Evolutionary conservation across 169 alveolate genomes (phyloP).

Genomic region (Theileria parva): DNA sequence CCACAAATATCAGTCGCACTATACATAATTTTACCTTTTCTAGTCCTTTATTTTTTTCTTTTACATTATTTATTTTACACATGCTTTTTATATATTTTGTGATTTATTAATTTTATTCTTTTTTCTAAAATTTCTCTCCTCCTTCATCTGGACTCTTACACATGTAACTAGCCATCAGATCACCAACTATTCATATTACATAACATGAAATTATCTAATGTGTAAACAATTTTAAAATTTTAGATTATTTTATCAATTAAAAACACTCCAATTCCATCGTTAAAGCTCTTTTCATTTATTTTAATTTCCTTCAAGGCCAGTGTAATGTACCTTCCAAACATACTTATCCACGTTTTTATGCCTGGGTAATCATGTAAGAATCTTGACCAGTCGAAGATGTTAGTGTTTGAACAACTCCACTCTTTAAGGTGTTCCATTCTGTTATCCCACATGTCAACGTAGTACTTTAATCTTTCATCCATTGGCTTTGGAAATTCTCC

Average conservation of each 20-base stretch:
- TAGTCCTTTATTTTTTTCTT: neutral
- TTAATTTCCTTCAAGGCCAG: neutral
- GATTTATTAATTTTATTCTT: too few relatives aligned
- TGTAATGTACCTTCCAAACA: neutral
- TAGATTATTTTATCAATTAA: neutral
- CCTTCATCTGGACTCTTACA: neutral
- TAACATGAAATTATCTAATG: neutral
- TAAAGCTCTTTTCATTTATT: neutral
- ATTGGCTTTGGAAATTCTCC: neutral
- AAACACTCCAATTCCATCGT: neutral
- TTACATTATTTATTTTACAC: neutral
- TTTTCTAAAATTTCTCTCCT: neutral
- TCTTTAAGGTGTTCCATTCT: neutral
- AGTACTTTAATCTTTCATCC: neutral
- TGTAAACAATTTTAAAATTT: neutral
- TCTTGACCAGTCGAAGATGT: conserved; percentile 19
- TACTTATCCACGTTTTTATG: conserved; percentile 2
- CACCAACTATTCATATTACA: neutral
- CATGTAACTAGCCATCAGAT: neutral
- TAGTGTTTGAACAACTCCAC: neutral
- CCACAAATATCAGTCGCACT: conserved; percentile 4
- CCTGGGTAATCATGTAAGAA: neutral
- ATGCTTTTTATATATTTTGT: neutral
- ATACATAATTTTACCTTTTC: neutral
- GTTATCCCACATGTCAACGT: conserved; percentile 19